Evolutionary conservation across 2,329 filamentous ascomycete species (phyloP).

Genomic region (Pleochaeta shiraiana): DNA sequence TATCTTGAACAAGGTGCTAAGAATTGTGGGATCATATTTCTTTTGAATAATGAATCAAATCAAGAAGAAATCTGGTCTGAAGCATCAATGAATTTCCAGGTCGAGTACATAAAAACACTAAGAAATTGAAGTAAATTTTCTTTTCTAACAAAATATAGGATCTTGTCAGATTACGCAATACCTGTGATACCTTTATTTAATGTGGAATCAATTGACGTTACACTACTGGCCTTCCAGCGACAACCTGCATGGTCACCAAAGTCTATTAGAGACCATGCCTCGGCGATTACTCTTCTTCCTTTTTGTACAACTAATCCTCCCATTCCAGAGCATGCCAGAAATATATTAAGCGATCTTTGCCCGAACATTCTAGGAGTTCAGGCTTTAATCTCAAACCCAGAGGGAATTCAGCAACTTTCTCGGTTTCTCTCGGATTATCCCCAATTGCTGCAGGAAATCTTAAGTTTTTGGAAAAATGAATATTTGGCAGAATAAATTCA

Average conservation of each 20-base stretch:
- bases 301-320: conserved; percentile 13
- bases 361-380: conserved; percentile 13
- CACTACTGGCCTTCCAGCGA: conserved; percentile 13
- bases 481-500: conserved; percentile 12
- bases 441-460: conserved; percentile 11
- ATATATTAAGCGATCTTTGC: conserved; percentile 17
- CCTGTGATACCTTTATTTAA: conserved; percentile 15
- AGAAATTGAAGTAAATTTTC: neutral
- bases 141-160: conserved; percentile 10
- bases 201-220: conserved; percentile 10
- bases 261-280: conserved; percentile 4
- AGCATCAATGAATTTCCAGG: conserved; percentile 16
- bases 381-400: conserved; percentile 10
- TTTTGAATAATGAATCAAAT: conserved; percentile 13
- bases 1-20: conserved; percentile 16
- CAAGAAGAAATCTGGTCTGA: conserved; percentile 10
- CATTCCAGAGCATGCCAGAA: conserved; percentile 16
- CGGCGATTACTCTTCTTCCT: conserved; percentile 13
- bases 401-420: conserved; percentile 12
- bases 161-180: conserved; percentile 15
- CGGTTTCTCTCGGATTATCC: conserved; percentile 11
- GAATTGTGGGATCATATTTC: conserved; percentile 17
- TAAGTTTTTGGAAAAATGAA: conserved; percentile 17
- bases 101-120: conserved; percentile 10
- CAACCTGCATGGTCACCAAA: conserved; percentile 9